Base-by-base conservation (phyloP, 1,284 basidiomycete species). In the Trametes versicolor region DNA sequence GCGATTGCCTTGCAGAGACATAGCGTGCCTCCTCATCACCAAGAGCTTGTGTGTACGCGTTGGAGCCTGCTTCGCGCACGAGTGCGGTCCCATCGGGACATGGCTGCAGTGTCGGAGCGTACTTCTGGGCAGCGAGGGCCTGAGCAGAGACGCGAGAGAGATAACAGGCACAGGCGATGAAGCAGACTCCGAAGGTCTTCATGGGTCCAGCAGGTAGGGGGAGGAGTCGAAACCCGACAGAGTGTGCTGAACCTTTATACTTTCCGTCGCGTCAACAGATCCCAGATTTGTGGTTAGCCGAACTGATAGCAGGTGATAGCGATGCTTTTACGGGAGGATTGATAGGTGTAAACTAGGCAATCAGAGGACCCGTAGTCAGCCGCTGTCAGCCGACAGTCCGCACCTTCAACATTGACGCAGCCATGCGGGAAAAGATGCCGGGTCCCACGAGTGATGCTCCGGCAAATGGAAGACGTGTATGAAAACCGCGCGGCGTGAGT, bases 401-500 rank as follows among this genome's bases (percentile, higher is more conserved):
- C 15, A 32, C 29, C 50, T 19, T 17, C 21, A 27, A 27, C 41
- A 45, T 55, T 41, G 39, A 55, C 39, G 21, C 37, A 12, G 21
- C 53, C 53, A 41, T 43, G 39, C 37, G 53, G 50, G 12, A 7
- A 41, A 7, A 41, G 15, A 23, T 25, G 21, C 37, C 21, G 37
- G 43, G 41, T 43, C 37, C 53, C 39, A 41, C 37, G 53, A 27
- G 2, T 70, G 71, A 4, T 71, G 75, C 4, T 68, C 72, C 53
- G 69, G 73, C 49, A 77, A 65, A 3, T 71, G 73, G 21, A 32
- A 32, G 71, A 67, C 74, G 41, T 75, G 77, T 73, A 70, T 56
- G 75, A 76, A 62, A 34, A 21, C 12, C 10, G 19, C 10, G 10
- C 48, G 27, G 13, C 48, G 48, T 49, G 25, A 29, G 48, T 15